Conservation (phyloP, 1,284 basidiomycete species). For the Xerocomus nothofagi region DNA sequence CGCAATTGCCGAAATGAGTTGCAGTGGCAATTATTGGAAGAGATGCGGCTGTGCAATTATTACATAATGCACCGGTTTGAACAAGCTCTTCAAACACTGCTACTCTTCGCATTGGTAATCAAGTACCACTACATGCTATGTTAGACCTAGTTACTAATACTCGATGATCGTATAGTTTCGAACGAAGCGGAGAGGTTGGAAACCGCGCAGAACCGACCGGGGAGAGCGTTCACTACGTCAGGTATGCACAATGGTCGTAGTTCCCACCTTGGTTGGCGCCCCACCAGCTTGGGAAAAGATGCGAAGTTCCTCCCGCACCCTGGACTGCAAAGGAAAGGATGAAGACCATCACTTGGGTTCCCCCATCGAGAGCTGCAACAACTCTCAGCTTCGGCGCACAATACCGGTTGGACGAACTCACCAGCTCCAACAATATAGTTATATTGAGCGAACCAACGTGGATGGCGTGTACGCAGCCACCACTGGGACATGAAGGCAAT, state of each 20-base stretch:
- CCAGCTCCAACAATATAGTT: conserved; percentile 50
- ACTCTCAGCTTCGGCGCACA: conserved; percentile 6
- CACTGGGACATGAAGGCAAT: conserved; percentile 58
- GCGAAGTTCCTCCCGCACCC: conserved; percentile 58
- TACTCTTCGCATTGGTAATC: too few species aligned
- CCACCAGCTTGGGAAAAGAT: conserved; percentile 63
- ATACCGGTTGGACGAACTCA: conserved; percentile 7
- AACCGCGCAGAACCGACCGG: background rate
- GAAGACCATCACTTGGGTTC: conserved; percentile 68
- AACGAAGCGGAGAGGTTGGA: background rate
- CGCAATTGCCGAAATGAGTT: conserved; percentile 6
- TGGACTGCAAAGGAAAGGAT: conserved; percentile 73
- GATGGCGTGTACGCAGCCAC: conserved; percentile 55
- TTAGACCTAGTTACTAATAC: background rate
- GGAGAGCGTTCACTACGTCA: conserved; percentile 11
- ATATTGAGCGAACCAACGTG: conserved; percentile 54
- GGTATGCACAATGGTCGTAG: conserved; percentile 25
- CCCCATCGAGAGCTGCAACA: conserved; percentile 52
- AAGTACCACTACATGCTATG: background rate
- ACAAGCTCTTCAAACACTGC: background rate
- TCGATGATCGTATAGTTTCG: background rate
- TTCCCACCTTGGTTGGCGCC: conserved; percentile 47
- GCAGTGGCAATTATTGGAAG: background rate
- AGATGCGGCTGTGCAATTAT: conserved; percentile 11
- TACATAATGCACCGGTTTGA: background rate